These are phyloP conservation scores for Sclerotinia subarctica DNA, from an alignment of 2,329 filamentous ascomycete species.

Conservation along the genomic window DNA sequence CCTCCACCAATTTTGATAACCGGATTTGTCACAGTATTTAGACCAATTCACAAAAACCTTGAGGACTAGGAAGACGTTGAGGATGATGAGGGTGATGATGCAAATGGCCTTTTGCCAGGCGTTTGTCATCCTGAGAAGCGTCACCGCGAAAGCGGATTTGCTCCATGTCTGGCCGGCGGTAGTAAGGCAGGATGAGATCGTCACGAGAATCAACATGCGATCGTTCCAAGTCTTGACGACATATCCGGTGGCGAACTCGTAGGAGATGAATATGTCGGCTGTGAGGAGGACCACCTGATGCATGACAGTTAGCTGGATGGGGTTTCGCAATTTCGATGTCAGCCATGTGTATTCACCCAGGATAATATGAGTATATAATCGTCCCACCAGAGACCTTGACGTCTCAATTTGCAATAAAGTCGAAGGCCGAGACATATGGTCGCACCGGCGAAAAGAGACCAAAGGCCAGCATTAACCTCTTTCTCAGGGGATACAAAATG, in stretches of 20 bases:
- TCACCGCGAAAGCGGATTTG: constrained; percentile 42
- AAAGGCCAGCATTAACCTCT: constrained; percentile 27
- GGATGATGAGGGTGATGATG: constrained; percentile 49
- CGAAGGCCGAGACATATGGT: constrained; percentile 26
- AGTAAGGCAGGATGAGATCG: constrained; percentile 34
- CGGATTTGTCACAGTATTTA: constrained; percentile 44
- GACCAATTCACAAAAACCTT: constrained; percentile 51
- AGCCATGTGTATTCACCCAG: constrained; percentile 23
- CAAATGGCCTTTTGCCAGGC: constrained; percentile 44
- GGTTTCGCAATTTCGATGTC: not conserved
- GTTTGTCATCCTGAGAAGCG: constrained; percentile 43
- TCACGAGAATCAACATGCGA: constrained; percentile 53
- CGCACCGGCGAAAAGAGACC: constrained; percentile 26
- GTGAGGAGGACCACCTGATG: constrained; percentile 43
- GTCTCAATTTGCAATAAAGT: constrained; percentile 26
- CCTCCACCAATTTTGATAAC: constrained; percentile 48
- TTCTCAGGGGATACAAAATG: constrained; percentile 27
- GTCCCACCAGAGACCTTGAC: constrained; percentile 29
- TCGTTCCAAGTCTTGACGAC: constrained; percentile 48
- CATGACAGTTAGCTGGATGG: constrained; percentile 1
- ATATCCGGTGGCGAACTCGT: constrained; percentile 50
- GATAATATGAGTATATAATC: constrained; percentile 27
- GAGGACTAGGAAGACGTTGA: constrained; percentile 48
- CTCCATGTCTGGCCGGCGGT: constrained; percentile 41
- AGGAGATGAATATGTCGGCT: constrained; percentile 47